Evolutionary conservation across 805 yeast genomes (phyloP).

Genomic region (Saturnispora serradocipensis): DNA sequence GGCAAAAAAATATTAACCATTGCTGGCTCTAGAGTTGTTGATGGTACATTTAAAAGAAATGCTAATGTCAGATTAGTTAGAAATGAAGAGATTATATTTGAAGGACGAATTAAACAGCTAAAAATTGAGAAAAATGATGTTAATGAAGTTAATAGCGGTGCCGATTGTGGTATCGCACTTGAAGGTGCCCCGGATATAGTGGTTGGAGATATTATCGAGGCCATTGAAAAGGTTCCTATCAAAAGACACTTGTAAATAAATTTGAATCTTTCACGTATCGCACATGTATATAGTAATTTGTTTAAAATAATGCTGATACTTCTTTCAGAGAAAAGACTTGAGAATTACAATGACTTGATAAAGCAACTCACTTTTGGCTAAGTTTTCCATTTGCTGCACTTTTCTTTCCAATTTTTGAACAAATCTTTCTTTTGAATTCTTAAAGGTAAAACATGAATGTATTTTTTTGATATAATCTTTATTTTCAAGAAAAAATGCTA

Average conservation of each 20-base stretch:
- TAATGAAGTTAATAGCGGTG: constrained; percentile 68
- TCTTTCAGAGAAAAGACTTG: neutral
- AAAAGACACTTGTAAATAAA: constrained; percentile 39
- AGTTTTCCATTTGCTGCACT: neutral
- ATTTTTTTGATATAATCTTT: neutral
- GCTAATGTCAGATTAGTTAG: constrained; percentile 32
- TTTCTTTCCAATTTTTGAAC: neutral
- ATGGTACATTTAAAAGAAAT: constrained; percentile 59
- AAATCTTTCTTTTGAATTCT: neutral
- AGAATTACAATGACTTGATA: neutral
- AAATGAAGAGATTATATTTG: constrained; percentile 39
- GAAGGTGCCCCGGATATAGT: constrained; percentile 27
- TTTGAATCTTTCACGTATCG: neutral
- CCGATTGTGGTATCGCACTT: constrained; percentile 83
- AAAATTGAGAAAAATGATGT: constrained; percentile 79
- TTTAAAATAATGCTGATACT: neutral
- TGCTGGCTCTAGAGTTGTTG: constrained; percentile 80
- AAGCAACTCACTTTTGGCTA: neutral
- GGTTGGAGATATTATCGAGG: constrained; percentile 68
- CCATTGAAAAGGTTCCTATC: constrained; percentile 55
- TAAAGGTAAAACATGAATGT: neutral
- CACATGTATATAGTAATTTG: neutral
- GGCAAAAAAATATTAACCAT: constrained; percentile 46
- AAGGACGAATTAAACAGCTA: constrained; percentile 50
- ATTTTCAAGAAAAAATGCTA: neutral